Conservation (phyloP, 768 basidiomycete genomes). For the Termitomyces sp. region DNA sequence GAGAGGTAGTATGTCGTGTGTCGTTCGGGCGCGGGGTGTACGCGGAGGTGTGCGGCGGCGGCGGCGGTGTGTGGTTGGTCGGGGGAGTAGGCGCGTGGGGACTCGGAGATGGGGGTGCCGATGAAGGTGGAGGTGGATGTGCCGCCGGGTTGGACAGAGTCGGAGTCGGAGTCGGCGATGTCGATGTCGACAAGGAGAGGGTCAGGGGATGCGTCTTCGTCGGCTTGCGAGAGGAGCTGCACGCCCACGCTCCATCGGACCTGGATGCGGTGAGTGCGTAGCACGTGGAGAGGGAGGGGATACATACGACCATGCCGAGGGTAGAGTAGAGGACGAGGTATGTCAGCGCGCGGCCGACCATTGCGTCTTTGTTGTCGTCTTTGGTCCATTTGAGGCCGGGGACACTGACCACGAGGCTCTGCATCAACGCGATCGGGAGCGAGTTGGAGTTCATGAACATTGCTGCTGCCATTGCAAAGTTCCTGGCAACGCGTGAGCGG, state of each 20-base stretch:
- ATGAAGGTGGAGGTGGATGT: conserved; percentile 9
- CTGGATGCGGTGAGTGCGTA: conserved; percentile 27
- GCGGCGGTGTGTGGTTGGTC: not conserved
- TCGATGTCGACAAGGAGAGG: not conserved
- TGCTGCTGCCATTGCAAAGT: conserved; percentile 73
- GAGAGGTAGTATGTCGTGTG: conserved; percentile 17
- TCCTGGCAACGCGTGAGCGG: conserved; percentile 32
- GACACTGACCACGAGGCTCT: conserved; percentile 81
- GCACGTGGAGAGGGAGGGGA: not conserved
- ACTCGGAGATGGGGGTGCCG: not conserved
- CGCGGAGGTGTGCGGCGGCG: not conserved
- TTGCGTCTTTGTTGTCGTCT: conserved; percentile 79
- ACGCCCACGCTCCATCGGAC: conserved; percentile 75
- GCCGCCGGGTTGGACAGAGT: not conserved
- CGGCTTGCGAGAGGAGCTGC: conserved; percentile 13
- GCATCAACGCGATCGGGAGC: conserved; percentile 91
- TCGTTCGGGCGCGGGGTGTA: not conserved
- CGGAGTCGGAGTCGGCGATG: not conserved
- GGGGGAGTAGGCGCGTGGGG: not conserved
- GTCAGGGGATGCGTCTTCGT: conserved; percentile 1
- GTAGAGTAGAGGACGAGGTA: conserved; percentile 93
- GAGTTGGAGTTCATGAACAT: conserved; percentile 97
- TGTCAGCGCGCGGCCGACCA: conserved; percentile 87
- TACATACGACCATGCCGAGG: conserved; percentile 82
- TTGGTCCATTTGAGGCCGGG: conserved; percentile 76